phyloP scores from a whole-genome alignment of 345 rosid species.

The Rhizophora mangle region DNA sequence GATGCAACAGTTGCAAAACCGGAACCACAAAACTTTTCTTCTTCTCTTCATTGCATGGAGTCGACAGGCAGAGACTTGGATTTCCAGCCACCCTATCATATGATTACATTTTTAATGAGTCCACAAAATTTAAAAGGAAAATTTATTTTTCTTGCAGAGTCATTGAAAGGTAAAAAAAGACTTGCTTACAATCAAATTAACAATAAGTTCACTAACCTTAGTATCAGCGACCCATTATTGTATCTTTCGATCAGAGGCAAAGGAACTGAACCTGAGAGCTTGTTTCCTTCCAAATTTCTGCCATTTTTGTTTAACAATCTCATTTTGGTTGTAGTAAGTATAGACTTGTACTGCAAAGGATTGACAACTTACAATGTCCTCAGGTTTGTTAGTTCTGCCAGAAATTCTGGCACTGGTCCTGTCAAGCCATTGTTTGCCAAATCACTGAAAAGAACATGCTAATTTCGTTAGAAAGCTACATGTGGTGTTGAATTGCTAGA shows the following conservation, averaged over 20 bases:
- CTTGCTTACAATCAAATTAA: no score
- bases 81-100: constrained; percentile 42
- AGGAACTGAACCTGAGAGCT: constrained; percentile 33
- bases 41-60: constrained; percentile 36
- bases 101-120: neutral
- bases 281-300: constrained; percentile 36
- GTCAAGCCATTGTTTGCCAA: constrained; percentile 25
- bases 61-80: constrained; percentile 33
- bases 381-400: constrained; percentile 34
- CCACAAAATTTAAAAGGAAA: neutral
- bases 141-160: neutral
- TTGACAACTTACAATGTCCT: constrained; percentile 34
- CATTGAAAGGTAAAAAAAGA: neutral
- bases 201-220: constrained; percentile 20
- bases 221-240: constrained; percentile 10
- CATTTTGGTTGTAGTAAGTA: constrained; percentile 1
- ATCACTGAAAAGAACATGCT: constrained; percentile 21
- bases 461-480: neutral
- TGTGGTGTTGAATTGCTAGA: no score
- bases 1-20: constrained; percentile 28
- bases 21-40: constrained; percentile 36
- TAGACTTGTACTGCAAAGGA: neutral
- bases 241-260: constrained; percentile 16
- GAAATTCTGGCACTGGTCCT: constrained; percentile 27
- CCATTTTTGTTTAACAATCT: neutral